Conservation (phyloP, 2,329 filamentous ascomycete genomes). For the Hypoxylon rubiginosum region DNA sequence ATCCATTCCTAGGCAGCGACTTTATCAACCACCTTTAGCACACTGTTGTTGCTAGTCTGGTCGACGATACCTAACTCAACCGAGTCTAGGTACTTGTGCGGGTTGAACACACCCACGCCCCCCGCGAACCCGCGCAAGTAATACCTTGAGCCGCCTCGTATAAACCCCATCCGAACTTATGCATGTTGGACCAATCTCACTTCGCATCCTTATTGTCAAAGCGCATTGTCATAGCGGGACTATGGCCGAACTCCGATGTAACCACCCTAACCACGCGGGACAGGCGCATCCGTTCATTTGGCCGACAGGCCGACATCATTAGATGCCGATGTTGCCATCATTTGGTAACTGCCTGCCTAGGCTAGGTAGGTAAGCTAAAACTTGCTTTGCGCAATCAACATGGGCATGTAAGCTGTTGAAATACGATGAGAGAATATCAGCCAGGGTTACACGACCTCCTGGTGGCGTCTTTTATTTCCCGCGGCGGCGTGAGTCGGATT, state of each 20-base stretch:
- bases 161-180: too few relatives aligned
- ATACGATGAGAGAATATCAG: too few relatives aligned
- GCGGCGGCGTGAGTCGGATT: neutral
- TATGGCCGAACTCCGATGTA: conserved; percentile 1
- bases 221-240: neutral
- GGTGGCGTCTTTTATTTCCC: too few relatives aligned
- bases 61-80: too few relatives aligned
- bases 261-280: neutral
- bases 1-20: neutral
- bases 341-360: too few relatives aligned
- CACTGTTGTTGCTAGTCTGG: too few relatives aligned
- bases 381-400: neutral
- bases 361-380: neutral
- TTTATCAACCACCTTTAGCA: neutral
- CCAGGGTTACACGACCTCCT: too few relatives aligned
- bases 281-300: neutral
- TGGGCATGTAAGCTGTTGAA: neutral
- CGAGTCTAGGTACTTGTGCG: too few relatives aligned
- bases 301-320: neutral
- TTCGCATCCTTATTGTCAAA: neutral
- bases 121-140: too few relatives aligned
- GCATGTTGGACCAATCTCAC: too few relatives aligned
- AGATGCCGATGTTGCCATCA: neutral
- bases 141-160: neutral
- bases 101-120: too few relatives aligned